A percentile compares a stretch with the other conserved stretches of the same genome.
Conservation (phyloP, 140 eudicot genomes). For the Erigeron philadelphicus region DNA sequence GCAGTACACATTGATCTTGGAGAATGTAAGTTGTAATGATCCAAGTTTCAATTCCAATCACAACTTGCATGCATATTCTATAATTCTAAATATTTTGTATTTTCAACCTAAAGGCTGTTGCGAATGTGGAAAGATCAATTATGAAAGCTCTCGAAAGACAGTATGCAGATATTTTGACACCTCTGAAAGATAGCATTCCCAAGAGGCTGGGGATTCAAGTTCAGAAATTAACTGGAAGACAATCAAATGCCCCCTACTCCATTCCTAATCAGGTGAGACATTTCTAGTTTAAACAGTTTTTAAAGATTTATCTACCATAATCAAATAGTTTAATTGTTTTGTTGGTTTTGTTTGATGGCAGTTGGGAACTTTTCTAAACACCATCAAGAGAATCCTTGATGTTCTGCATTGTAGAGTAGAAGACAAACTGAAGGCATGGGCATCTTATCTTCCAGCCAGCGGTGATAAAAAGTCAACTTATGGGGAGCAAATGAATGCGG, state of each 20-base stretch:
- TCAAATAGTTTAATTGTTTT: background rate
- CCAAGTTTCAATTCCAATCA: conserved; percentile 8
- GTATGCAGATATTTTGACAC: conserved; percentile 78
- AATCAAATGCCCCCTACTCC: conserved; percentile 53
- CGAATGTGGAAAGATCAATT: conserved; percentile 81
- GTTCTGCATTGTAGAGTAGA: conserved; percentile 71
- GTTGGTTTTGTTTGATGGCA: conserved; percentile 31
- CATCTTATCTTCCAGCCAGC: conserved; percentile 57
- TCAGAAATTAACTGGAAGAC: conserved; percentile 83
- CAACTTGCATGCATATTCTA: background rate
- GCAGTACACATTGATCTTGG: conserved; percentile 68
- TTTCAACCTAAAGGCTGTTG: conserved; percentile 52
- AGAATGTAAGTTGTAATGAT: conserved; percentile 55
- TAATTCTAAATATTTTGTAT: conserved; percentile 16
- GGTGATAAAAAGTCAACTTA: conserved; percentile 68
- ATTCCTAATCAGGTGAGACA: conserved; percentile 64
- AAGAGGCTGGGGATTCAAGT: conserved; percentile 88
- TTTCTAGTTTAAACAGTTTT: background rate
- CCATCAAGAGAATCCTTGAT: conserved; percentile 81
- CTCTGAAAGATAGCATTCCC: conserved; percentile 77
- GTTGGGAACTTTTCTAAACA: conserved; percentile 77
- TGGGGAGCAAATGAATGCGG: conserved; percentile 86
- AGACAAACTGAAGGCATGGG: conserved; percentile 82
- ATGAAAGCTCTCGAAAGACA: conserved; percentile 84
- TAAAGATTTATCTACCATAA: background rate